Evolutionary conservation across 2,329 filamentous ascomycete species (phyloP).

Genomic region (Hypoxylon sp.): DNA sequence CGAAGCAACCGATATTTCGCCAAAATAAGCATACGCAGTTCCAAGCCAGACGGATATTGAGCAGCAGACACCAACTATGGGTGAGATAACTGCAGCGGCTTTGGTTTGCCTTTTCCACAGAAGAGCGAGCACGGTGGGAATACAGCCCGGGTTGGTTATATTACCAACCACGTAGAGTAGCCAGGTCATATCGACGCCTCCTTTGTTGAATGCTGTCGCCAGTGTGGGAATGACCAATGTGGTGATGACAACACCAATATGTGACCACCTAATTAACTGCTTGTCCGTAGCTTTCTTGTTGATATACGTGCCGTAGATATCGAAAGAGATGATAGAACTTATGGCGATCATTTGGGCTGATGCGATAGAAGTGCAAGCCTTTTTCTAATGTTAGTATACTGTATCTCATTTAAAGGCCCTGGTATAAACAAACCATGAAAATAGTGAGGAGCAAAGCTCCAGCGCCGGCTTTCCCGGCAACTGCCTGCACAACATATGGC

Average conservation of each 20-base stretch:
- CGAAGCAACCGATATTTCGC: conserved; percentile 62
- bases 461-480: conserved; percentile 79
- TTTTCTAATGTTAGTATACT: conserved; percentile 64
- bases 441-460: conserved; percentile 77
- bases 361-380: conserved; percentile 58
- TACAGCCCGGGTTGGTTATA: conserved; percentile 67
- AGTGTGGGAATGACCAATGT: conserved; percentile 66
- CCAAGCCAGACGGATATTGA: conserved; percentile 69
- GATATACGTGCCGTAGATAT: conserved; percentile 67
- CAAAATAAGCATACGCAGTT: conserved; percentile 62
- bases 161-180: conserved; percentile 69
- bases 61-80: conserved; percentile 64
- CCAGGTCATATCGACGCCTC: conserved; percentile 68
- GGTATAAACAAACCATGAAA: conserved; percentile 73
- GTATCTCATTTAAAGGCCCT: neutral
- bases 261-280: conserved; percentile 66
- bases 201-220: conserved; percentile 67
- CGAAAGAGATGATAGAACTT: conserved; percentile 68
- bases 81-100: conserved; percentile 64
- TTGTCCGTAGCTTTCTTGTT: conserved; percentile 62
- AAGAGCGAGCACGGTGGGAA: conserved; percentile 67
- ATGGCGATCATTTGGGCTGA: conserved; percentile 68
- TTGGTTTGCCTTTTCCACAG: conserved; percentile 66
- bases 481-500: conserved; percentile 77
- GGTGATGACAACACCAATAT: conserved; percentile 68